phyloP scores from a whole-genome alignment of 2,329 filamentous ascomycete genomes.

The Aspergillus neotritici region DNA sequence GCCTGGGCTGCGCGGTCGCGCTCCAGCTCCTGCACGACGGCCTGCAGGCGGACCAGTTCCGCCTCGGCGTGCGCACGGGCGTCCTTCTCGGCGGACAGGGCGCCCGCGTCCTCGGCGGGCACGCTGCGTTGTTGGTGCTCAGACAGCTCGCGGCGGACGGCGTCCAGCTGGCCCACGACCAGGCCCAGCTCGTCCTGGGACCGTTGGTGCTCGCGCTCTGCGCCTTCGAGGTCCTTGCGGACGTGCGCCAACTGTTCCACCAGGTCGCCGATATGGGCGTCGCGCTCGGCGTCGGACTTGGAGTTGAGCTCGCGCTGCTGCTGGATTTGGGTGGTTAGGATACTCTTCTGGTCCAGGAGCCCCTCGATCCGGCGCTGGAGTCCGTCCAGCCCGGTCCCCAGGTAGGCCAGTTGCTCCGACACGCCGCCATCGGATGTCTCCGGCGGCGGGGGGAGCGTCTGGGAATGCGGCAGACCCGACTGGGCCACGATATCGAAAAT shows the following conservation, averaged over 20 bases:
- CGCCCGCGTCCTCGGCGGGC: conserved; percentile 23
- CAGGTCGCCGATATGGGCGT: conserved; percentile 43
- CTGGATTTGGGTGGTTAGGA: conserved; percentile 86
- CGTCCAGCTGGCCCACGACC: conserved; percentile 42
- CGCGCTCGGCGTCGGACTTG: conserved; percentile 65
- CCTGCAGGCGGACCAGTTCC: conserved; percentile 35
- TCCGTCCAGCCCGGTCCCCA: conserved; percentile 72
- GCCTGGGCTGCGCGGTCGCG: conserved; percentile 25
- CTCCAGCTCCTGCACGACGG: conserved; percentile 48
- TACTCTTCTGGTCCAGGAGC: conserved; percentile 80
- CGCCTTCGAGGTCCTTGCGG: conserved; percentile 58
- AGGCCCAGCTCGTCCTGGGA: conserved; percentile 37
- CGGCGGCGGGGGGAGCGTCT: conserved; percentile 55
- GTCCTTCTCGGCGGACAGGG: conserved; percentile 25
- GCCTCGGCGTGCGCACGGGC: conserved; percentile 26
- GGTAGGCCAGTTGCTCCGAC: conserved; percentile 66
- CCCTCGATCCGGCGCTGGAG: conserved; percentile 70
- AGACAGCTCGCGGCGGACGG: conserved; percentile 32
- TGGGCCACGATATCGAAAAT: conserved; percentile 54
- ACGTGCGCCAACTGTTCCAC: conserved; percentile 52
- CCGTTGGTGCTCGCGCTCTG: conserved; percentile 39
- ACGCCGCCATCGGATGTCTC: conserved; percentile 52
- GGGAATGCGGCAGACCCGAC: conserved; percentile 38
- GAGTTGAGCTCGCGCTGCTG: conserved; percentile 90
- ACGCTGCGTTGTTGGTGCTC: conserved; percentile 30